phyloP scores from a whole-genome alignment of 768 basidiomycete genomes.

The Hygrocybe coccinea region DNA sequence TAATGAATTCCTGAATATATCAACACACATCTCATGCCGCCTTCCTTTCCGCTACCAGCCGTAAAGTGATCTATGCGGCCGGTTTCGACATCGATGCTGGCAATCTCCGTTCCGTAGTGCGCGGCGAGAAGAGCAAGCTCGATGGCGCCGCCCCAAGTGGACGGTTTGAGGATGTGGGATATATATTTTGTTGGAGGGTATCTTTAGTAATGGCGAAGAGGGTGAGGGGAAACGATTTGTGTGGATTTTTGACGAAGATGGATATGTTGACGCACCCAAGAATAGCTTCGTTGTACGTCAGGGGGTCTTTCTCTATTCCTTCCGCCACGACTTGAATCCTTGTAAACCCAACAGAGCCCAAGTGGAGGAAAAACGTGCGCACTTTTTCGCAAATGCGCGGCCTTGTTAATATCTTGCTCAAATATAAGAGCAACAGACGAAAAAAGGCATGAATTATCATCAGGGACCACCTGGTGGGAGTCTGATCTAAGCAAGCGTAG shows the following conservation, averaged over 20 bases:
- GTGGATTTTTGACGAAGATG: too few relatives aligned
- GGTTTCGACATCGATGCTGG: slow-evolving; percentile 86
- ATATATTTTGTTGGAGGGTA: slow-evolving; percentile 68
- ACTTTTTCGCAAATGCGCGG: slow-evolving; percentile 71
- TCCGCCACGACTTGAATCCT: slow-evolving; percentile 67
- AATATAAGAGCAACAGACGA: slow-evolving; percentile 82
- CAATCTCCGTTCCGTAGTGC: slow-evolving; percentile 81
- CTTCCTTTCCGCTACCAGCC: slow-evolving; percentile 27
- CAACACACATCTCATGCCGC: slow-evolving; percentile 57
- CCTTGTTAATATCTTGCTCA: slow-evolving; percentile 73
- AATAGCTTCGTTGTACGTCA: slow-evolving; percentile 78
- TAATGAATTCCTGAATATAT: slow-evolving; percentile 97
- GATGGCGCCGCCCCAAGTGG: slow-evolving; percentile 94
- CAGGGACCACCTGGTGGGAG: slow-evolving; percentile 70
- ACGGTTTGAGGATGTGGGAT: slow-evolving; percentile 68
- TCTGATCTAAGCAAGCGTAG: background rate
- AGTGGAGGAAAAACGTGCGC: slow-evolving; percentile 18
- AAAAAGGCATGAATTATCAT: slow-evolving; percentile 96
- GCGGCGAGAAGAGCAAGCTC: slow-evolving; percentile 81
- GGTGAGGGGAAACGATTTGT: background rate
- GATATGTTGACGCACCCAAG: slow-evolving; percentile 54
- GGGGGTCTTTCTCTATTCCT: slow-evolving; percentile 66
- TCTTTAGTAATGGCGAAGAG: slow-evolving; percentile 22
- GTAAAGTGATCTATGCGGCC: slow-evolving; percentile 64
- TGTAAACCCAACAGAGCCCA: background rate